Evolutionary conservation across 805 yeast species (phyloP), one percentile per base, ranked within the genome.

Genomic region (Kuraishia piskuri): DNA sequence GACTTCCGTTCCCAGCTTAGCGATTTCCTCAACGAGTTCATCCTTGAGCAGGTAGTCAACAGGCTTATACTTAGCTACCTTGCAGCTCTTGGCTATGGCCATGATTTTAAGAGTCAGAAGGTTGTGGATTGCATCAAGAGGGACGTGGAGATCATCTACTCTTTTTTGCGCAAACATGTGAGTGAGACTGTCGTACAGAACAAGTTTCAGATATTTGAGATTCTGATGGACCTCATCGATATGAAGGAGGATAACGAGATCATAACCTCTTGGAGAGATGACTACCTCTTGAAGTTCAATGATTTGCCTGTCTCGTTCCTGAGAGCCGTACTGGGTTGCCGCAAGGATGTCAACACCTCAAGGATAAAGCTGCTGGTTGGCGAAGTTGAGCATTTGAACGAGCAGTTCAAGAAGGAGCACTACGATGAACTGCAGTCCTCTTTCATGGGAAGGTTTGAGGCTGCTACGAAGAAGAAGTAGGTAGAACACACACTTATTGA

Each of bases 241-340:
- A 66, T 78, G 46, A 64, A 77, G 59, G 67, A 70, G 2, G 68
- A 72, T 8, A 76, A 72, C n/a, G 79, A 76, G 31, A 70, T 83
- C 23, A 61, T 77, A n/a, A 72, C 64, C 24, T 74, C 79, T 53
- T 87, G 90, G 83, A 74, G 74, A 26, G 61, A 66, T 61, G 80
- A 77, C 48, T 78, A 87, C 44, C 70, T 90, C 52, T 72, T 73
- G 12, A 78, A 77, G 46, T 90, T 84, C 71, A 84, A 89, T 70
- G 90, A 89, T 64, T 83, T 91, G 54, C 90, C 96, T 0, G 69
- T 84, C 7, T 84, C 80, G 51, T 79, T 90, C 61, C 75, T 91
- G 47, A 79, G 78, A 48, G 83, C 83, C 14, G 77, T 90, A 46
- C 73, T 90, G 52, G 72, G 74, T 58, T 77, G 72, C 61, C 71